Conservation (phyloP, 768 basidiomycete genomes). For the Peribolospora kevripleyi region DNA sequence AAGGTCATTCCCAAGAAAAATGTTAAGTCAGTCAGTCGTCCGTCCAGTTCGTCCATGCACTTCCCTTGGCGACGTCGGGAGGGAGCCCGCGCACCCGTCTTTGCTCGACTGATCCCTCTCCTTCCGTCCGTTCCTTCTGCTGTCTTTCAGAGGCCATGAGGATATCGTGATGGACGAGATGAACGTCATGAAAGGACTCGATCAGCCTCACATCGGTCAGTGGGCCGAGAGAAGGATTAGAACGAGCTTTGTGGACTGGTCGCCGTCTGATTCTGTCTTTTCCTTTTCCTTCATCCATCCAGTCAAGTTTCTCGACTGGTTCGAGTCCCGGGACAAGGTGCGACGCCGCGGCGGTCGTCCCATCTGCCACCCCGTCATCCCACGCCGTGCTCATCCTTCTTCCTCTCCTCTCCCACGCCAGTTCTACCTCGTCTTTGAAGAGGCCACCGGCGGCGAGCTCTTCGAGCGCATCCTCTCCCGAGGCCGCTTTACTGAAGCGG, state of each 20-base stretch:
- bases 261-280: background rate
- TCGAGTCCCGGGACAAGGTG: constrained; percentile 61
- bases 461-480: constrained; percentile 63
- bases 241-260: background rate
- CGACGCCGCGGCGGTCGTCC: background rate
- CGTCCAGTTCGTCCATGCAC: no score
- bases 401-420: background rate
- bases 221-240: no score
- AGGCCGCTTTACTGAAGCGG: constrained; percentile 82
- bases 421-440: constrained; percentile 42
- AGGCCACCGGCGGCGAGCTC: constrained; percentile 49
- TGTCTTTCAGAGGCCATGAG: constrained; percentile 41
- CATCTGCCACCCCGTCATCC: background rate
- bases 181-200: constrained; percentile 63
- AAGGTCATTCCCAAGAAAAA: constrained; percentile 91
- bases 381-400: background rate
- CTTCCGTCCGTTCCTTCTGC: background rate
- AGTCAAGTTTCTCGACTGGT: constrained; percentile 94
- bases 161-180: constrained; percentile 73
- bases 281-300: background rate
- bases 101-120: background rate
- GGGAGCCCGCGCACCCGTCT: background rate
- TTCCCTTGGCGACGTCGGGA: no score
- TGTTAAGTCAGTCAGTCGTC: constrained; percentile 27
- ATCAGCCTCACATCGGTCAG: constrained; percentile 61